Conservation (phyloP, 1,284 basidiomycete genomes). For the Ustilago shanxiensis region DNA sequence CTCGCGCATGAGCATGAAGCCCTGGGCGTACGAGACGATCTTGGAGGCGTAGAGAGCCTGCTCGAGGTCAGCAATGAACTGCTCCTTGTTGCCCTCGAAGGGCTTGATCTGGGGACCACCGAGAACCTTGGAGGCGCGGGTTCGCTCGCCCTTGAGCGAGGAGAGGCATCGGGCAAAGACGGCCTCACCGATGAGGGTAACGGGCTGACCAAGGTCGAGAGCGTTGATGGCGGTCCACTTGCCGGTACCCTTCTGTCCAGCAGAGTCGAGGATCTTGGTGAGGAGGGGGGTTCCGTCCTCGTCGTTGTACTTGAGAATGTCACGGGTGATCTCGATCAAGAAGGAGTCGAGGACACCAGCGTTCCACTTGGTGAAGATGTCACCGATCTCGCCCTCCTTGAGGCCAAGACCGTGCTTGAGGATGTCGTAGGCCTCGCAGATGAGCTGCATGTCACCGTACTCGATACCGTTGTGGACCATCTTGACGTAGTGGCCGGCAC, state of each 20-base stretch:
- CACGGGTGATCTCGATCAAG: constrained; percentile 86
- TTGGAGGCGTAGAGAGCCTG: constrained; percentile 99
- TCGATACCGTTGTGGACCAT: constrained; percentile 96
- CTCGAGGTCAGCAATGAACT: constrained; percentile 99
- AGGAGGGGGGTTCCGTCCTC: constrained; percentile 91
- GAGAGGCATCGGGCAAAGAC: constrained; percentile 99
- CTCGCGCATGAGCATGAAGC: constrained; percentile 99
- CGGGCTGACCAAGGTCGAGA: constrained; percentile 87
- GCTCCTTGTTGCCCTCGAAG: constrained; percentile 98
- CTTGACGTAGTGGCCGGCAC: constrained; percentile 95
- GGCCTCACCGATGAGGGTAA: constrained; percentile 98
- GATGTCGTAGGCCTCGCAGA: constrained; percentile 87
- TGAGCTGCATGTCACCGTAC: constrained; percentile 99
- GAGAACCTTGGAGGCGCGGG: constrained; percentile 90
- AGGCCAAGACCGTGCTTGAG: constrained; percentile 95
- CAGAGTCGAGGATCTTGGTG: constrained; percentile 84
- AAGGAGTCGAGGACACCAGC: constrained; percentile 99
- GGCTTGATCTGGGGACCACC: constrained; percentile 88
- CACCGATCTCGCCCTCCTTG: constrained; percentile 66
- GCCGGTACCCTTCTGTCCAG: constrained; percentile 99
- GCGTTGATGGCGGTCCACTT: constrained; percentile 99
- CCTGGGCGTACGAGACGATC: constrained; percentile 88
- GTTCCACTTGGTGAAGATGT: constrained; percentile 81
- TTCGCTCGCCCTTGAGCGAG: constrained; percentile 96
- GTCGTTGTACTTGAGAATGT: constrained; percentile 78